Percentiles rank a stretch among this genome's conserved stretches.
These are phyloP conservation scores for Thalassiosira livingstoniorum DNA, from an alignment of 352 stramenopile genomes.

Conservation along the genomic window DNA sequence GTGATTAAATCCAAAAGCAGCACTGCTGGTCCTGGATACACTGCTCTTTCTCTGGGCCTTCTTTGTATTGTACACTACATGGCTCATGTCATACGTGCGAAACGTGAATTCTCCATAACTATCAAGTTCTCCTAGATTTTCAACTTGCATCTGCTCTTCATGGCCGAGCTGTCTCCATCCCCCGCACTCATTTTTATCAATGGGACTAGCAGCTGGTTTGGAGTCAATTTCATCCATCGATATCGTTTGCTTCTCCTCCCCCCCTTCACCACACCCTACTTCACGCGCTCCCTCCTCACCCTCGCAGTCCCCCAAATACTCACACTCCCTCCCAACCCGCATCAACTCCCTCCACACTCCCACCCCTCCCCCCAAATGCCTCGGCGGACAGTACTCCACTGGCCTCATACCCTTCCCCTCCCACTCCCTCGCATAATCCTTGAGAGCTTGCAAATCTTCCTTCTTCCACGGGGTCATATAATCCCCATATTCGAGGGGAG, in stretches of 20 bases:
- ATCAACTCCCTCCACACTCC: constrained; percentile 40
- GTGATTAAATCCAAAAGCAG: too few relatives aligned
- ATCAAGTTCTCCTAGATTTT: constrained; percentile 21
- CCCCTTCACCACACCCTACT: background rate
- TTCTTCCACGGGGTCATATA: constrained; percentile 52
- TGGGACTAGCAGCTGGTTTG: background rate
- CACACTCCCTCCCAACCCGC: background rate
- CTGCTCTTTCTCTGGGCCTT: background rate
- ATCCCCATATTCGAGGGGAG: constrained; percentile 56
- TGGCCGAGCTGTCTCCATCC: constrained; percentile 25
- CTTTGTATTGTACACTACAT: constrained; percentile 19
- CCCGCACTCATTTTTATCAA: background rate
- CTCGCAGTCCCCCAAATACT: background rate
- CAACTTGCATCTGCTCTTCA: background rate
- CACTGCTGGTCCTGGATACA: too few relatives aligned
- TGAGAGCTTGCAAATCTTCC: constrained; percentile 13
- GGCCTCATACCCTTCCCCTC: constrained; percentile 20
- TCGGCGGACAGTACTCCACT: constrained; percentile 51
- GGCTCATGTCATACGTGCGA: constrained; percentile 49
- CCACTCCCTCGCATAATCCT: too few relatives aligned
- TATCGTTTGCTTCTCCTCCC: background rate
- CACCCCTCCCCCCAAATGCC: constrained; percentile 45
- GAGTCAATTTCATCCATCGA: background rate
- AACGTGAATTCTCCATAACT: constrained; percentile 38
- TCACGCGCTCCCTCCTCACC: background rate